Base-by-base conservation (phyloP, 129 eudicot genomes). In the Chrysanthemum makinoi region DNA sequence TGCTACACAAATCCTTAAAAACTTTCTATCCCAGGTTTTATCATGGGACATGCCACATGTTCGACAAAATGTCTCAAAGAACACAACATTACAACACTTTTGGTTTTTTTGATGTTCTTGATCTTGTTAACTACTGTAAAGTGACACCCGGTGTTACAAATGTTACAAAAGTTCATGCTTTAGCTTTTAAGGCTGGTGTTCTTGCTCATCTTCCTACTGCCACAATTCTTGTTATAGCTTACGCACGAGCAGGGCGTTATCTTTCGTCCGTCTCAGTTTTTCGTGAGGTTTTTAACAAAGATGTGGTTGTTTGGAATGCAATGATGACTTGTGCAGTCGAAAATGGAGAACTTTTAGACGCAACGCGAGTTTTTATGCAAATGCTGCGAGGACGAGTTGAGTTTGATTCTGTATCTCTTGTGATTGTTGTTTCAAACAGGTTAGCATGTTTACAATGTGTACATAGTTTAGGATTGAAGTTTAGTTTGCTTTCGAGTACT, bases 251-350 rank as follows among this genome's bases (percentile, higher is more conserved):
- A 2, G 76, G 79, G 44, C 63, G 72, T 77, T 81, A 85, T 35
- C 26, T 54, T 48, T 81, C 79, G 46, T 83, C 86, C 0, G 15
- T 66, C 39, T 64, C 66, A 10, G 66, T 88, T 72, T 88, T 85
- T 50, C 68, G 18, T 79, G 91, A 85, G 73, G 47, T 85, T 72
- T 55, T 46, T 51, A 55, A 24, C 15, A 88, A 82, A 76, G 95
- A 88, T 83, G 83, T 81, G 39, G 75, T 88, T 3, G 35, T 81
- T n/a, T 88, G 95, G 95, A 88, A 85, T 76, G 88, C 95, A 13
- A 85, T 88, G 85, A 79, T 85, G 82, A 83, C 80, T 1, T 53
- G 72, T 12, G 20, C 76, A 20, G 18, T 80, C 16, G 85, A 81
- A 70, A 79, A 81, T 59, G 72, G 49, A 19, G 10, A 30, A 52